Conservation (phyloP, 2,329 filamentous ascomycete genomes). For the Ascomycota sp. region DNA sequence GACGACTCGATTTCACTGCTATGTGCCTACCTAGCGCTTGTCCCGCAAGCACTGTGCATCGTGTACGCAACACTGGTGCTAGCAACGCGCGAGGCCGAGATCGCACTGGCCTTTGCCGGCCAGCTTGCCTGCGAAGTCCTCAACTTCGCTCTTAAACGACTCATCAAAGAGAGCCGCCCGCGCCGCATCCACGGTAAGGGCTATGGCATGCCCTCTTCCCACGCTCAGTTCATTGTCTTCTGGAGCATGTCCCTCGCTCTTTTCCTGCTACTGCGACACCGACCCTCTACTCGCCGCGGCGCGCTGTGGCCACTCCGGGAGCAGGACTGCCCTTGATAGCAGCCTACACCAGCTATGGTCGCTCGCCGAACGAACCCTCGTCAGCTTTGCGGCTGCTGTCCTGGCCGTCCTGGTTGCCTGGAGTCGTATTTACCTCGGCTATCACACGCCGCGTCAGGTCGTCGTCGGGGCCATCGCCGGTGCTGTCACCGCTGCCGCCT, state of each 20-base stretch:
- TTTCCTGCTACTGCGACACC: slow-evolving; percentile 68
- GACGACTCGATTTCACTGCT: slow-evolving; percentile 64
- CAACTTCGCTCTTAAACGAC: slow-evolving; percentile 75
- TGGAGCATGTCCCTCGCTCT: slow-evolving; percentile 70
- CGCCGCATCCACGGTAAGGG: slow-evolving; percentile 72
- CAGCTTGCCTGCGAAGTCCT: slow-evolving; percentile 81
- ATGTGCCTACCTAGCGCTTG: slow-evolving; percentile 83
- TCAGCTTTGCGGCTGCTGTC: slow-evolving; percentile 32
- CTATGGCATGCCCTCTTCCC: slow-evolving; percentile 90
- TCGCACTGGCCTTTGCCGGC: slow-evolving; percentile 74
- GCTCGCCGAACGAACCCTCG: slow-evolving; percentile 34
- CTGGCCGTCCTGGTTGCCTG: slow-evolving; percentile 52
- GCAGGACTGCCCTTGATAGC: no score
- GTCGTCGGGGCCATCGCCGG: slow-evolving; percentile 60
- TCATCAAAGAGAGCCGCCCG: slow-evolving; percentile 83
- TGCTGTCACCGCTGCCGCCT: slow-evolving; percentile 45
- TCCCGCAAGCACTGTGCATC: slow-evolving; percentile 79
- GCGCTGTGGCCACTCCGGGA: no score
- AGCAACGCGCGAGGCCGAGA: slow-evolving; percentile 77
- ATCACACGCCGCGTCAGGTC: slow-evolving; percentile 80
- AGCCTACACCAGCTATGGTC: no score
- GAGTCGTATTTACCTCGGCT: slow-evolving; percentile 77
- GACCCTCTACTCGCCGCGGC: slow-evolving; percentile 20
- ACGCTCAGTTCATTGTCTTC: slow-evolving; percentile 86
- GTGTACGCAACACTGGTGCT: slow-evolving; percentile 80